Percentiles rank a stretch among this genome's conserved stretches.
phyloP scores from a whole-genome alignment of 108 stramenopile genomes.

The Chaetoceros tenuissimus region DNA sequence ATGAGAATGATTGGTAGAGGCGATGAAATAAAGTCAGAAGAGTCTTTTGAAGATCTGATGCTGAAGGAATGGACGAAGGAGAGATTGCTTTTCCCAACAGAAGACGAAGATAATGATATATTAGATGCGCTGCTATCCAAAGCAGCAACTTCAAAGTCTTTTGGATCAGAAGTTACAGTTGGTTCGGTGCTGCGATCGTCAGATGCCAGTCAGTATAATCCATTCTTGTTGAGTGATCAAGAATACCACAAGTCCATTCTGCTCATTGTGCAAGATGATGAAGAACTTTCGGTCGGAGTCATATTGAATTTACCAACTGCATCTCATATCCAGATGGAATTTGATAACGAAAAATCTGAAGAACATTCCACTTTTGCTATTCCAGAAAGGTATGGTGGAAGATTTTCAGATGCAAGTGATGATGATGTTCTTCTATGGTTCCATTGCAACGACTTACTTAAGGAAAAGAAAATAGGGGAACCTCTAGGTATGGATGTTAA shows the following conservation, averaged over 20 bases:
- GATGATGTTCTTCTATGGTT: constrained; percentile 28
- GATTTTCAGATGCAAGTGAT: constrained; percentile 10
- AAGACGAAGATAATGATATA: constrained; percentile 7
- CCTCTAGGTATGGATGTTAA: constrained; percentile 15
- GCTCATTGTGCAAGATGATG: constrained; percentile 39
- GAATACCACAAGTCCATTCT: constrained; percentile 51
- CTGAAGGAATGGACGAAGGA: constrained; percentile 49
- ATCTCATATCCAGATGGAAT: constrained; percentile 14
- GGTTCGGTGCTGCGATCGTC: neutral
- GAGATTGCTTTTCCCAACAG: constrained; percentile 11
- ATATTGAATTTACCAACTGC: constrained; percentile 41
- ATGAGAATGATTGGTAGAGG: constrained; percentile 26
- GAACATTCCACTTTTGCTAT: constrained; percentile 16
- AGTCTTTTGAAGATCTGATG: constrained; percentile 43
- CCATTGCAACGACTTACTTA: constrained; percentile 21
- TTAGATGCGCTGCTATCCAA: neutral
- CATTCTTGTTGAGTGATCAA: constrained; percentile 44
- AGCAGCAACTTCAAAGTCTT: neutral
- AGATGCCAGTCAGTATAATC: neutral
- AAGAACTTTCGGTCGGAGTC: constrained; percentile 39
- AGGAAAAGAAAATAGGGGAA: constrained; percentile 20
- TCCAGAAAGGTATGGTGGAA: constrained; percentile 42
- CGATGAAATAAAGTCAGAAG: constrained; percentile 2
- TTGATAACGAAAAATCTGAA: constrained; percentile 8
- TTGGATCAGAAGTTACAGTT: neutral